Evolutionary conservation across 2,329 filamentous ascomycete genomes (phyloP).

Genomic region (Cladosporium sp.): DNA sequence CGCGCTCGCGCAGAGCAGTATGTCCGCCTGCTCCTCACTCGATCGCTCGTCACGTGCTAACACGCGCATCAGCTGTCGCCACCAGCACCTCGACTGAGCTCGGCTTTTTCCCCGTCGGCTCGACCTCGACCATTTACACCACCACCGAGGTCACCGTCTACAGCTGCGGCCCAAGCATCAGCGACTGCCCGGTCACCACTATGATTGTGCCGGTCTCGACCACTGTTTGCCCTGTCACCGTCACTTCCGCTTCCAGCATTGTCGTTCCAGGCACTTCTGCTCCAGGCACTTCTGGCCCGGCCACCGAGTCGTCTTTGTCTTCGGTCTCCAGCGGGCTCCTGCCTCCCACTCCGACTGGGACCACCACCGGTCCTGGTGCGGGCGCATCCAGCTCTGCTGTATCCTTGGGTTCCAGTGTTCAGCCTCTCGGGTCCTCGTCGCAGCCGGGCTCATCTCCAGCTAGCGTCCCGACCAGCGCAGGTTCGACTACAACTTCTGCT

Average conservation of each 20-base stretch:
- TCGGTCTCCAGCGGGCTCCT: constrained; percentile 8
- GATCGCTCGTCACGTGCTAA: background rate
- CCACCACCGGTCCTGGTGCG: background rate
- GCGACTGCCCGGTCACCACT: constrained; percentile 37
- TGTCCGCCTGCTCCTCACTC: background rate
- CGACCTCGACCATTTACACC: constrained; percentile 37
- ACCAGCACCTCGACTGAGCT: constrained; percentile 1
- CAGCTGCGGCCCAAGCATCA: constrained; percentile 34
- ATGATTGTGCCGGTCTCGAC: constrained; percentile 36
- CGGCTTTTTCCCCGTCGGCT: constrained; percentile 28
- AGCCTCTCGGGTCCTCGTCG: background rate
- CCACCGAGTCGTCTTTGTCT: background rate
- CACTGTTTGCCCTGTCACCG: constrained; percentile 39
- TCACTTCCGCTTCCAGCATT: constrained; percentile 20
- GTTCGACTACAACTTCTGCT: background rate
- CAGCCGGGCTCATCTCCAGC: background rate
- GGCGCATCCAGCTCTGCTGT: background rate
- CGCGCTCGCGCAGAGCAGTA: background rate
- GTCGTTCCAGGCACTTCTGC: constrained; percentile 7
- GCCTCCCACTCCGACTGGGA: constrained; percentile 7
- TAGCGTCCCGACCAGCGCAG: background rate
- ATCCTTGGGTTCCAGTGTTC: background rate
- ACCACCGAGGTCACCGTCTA: constrained; percentile 40
- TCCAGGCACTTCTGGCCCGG: background rate
- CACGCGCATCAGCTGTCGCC: background rate